Evolutionary conservation across 495 filamentous ascomycete species (phyloP).

Genomic region (Penicillium robsamsonii): DNA sequence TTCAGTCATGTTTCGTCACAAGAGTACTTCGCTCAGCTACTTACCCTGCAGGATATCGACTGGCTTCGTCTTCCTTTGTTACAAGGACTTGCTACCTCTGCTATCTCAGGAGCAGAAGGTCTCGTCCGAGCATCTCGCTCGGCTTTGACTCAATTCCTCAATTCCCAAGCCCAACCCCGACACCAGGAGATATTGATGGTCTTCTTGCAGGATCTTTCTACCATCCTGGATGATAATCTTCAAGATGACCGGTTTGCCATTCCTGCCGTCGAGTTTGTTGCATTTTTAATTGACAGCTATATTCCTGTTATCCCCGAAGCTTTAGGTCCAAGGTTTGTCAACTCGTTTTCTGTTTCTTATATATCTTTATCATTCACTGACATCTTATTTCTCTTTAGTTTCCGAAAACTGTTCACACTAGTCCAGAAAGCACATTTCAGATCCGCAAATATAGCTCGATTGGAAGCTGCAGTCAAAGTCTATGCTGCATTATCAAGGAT

Average conservation of each 20-base stretch:
- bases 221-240: conserved; percentile 46
- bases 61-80: conserved; percentile 53
- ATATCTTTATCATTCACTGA: neutral
- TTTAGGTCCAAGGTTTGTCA: conserved; percentile 24
- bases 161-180: conserved; percentile 37
- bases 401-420: conserved; percentile 60
- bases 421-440: conserved; percentile 80
- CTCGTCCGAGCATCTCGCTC: conserved; percentile 70
- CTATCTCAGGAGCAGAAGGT: conserved; percentile 79
- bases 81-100: conserved; percentile 76
- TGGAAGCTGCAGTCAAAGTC: conserved; percentile 73
- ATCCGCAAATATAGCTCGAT: conserved; percentile 70
- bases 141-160: conserved; percentile 57
- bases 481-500: conserved; percentile 64
- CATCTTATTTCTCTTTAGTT: conserved; percentile 29
- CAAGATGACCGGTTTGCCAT: conserved; percentile 68
- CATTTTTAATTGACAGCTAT: conserved; percentile 64
- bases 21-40: conserved; percentile 45
- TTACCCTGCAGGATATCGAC: conserved; percentile 36
- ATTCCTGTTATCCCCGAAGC: conserved; percentile 15
- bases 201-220: conserved; percentile 43
- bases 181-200: conserved; percentile 28
- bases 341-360: too few relatives aligned
- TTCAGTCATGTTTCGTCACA: conserved; percentile 45
- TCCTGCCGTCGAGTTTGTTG: conserved; percentile 70